Conservation (phyloP, 768 basidiomycete species). For the Termitomyces sp. region DNA sequence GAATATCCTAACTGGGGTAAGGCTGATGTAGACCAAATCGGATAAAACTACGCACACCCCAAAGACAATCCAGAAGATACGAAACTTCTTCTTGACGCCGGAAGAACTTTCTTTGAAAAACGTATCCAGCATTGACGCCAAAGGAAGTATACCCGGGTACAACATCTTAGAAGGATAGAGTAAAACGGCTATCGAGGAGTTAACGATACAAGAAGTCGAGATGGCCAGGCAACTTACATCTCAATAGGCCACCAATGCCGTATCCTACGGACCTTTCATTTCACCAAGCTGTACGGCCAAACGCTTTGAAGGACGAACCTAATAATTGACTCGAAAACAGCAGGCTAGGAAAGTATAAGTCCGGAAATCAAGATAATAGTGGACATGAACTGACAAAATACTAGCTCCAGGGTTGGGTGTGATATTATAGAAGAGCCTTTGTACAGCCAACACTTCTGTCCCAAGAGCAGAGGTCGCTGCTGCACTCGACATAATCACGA, state of each 20-base stretch:
- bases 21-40: constrained; percentile 15
- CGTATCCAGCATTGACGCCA: constrained; percentile 46
- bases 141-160: constrained; percentile 42
- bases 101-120: constrained; percentile 40
- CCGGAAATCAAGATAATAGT: background rate
- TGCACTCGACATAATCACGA: constrained; percentile 54
- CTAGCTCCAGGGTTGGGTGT: constrained; percentile 41
- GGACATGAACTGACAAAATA: constrained; percentile 30
- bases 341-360: constrained; percentile 15
- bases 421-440: constrained; percentile 50
- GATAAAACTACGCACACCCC: constrained; percentile 24
- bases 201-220: background rate
- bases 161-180: constrained; percentile 54
- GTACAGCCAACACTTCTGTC: constrained; percentile 52
- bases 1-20: constrained; percentile 32
- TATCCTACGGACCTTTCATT: constrained; percentile 39
- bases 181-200: constrained; percentile 29
- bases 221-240: constrained; percentile 27
- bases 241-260: constrained; percentile 51
- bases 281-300: background rate
- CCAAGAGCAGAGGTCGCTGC: constrained; percentile 51
- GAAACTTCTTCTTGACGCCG: constrained; percentile 36
- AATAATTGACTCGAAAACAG: constrained; percentile 33
- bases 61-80: constrained; percentile 46
- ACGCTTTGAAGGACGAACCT: constrained; percentile 11